phyloP scores from a whole-genome alignment of 352 stramenopile species.

The Pythium diclinum region DNA sequence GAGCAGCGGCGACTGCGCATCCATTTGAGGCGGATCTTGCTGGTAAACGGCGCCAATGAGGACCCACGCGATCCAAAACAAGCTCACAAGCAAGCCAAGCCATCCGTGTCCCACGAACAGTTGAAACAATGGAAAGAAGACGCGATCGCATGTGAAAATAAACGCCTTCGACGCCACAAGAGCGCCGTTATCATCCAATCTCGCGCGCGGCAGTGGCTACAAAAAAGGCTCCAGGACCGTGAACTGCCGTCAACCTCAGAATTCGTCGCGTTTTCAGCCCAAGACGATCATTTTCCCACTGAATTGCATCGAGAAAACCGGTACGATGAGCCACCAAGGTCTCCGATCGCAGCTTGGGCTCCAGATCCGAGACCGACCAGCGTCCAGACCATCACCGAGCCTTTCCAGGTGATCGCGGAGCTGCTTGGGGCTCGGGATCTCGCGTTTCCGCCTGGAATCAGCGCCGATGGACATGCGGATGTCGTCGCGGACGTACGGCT shows the following conservation, averaged over 20 bases:
- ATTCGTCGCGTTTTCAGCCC: slow-evolving; percentile 6
- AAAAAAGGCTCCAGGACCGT: neutral
- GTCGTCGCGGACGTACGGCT: slow-evolving; percentile 9
- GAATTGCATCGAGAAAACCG: neutral
- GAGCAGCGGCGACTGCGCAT: slow-evolving; percentile 28
- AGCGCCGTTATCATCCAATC: slow-evolving; percentile 10
- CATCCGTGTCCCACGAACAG: neutral
- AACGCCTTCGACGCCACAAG: slow-evolving; percentile 1
- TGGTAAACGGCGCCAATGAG: neutral
- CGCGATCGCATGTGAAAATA: slow-evolving; percentile 9
- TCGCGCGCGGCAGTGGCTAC: neutral
- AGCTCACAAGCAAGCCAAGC: neutral
- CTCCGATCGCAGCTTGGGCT: neutral
- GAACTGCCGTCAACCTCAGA: slow-evolving; percentile 18
- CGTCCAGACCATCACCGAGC: slow-evolving; percentile 2
- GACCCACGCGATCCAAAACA: neutral
- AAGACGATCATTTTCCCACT: neutral
- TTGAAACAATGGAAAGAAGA: slow-evolving; percentile 9
- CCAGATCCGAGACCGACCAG: neutral
- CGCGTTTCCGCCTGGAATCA: neutral
- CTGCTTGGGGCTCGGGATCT: slow-evolving; percentile 23
- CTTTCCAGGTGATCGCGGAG: slow-evolving; percentile 21
- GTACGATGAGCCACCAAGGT: neutral
- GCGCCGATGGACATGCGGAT: neutral
- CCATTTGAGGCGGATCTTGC: slow-evolving; percentile 19